Conservation (phyloP, 1,139 yeast species). For the Hyphopichia pseudoburtonii region DNA sequence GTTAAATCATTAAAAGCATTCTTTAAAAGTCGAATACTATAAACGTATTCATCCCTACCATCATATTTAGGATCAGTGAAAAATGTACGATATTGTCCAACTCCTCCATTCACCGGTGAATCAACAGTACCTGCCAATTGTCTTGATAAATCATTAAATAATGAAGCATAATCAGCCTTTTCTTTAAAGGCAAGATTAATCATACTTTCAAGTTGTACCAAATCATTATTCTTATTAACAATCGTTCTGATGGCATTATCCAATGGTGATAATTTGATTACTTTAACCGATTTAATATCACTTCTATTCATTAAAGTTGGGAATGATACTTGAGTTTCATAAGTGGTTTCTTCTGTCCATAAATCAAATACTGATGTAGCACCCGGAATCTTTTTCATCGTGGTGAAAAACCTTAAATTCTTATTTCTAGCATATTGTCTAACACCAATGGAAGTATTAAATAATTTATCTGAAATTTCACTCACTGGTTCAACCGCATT, state of each 20-base stretch:
- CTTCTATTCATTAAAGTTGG: conserved; percentile 88
- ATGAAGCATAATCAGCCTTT: conserved; percentile 47
- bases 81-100: conserved; percentile 77
- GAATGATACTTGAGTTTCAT: conserved; percentile 73
- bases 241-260: conserved; percentile 77
- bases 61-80: conserved; percentile 45
- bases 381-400: conserved; percentile 73
- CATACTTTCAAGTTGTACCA: conserved; percentile 66
- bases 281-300: conserved; percentile 56
- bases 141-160: conserved; percentile 71
- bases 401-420: conserved; percentile 68
- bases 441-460: conserved; percentile 56
- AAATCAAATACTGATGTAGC: conserved; percentile 70
- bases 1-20: conserved; percentile 73
- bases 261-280: conserved; percentile 75
- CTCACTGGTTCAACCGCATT: conserved; percentile 69
- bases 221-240: conserved; percentile 67
- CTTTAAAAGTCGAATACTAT: conserved; percentile 50
- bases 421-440: conserved; percentile 71
- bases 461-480: conserved; percentile 49
- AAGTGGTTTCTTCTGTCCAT: conserved; percentile 88
- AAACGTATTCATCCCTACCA: conserved; percentile 41
- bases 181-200: conserved; percentile 58
- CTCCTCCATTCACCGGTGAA: conserved; percentile 92
- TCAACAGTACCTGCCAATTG: conserved; percentile 86